phyloP scores from a whole-genome alignment of 2,329 filamentous ascomycete genomes.

The Pseudomassariella vexata region DNA sequence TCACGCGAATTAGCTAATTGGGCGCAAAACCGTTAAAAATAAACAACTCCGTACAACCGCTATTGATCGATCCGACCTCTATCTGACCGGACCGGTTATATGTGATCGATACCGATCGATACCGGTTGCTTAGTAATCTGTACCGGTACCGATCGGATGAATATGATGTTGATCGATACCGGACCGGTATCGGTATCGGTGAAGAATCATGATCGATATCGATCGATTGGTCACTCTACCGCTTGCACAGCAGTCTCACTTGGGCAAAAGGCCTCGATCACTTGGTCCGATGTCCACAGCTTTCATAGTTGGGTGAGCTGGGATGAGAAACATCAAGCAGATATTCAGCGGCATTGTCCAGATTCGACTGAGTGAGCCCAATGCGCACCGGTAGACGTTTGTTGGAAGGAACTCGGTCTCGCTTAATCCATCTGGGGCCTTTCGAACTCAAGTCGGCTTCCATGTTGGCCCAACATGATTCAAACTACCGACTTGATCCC shows the following conservation, averaged over 20 bases:
- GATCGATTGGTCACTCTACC: too few species aligned
- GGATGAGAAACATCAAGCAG: constrained; percentile 8
- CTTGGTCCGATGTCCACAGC: constrained; percentile 7
- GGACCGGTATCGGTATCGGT: too few species aligned
- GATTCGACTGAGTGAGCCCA: constrained; percentile 6
- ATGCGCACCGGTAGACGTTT: constrained; percentile 4
- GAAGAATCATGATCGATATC: too few species aligned
- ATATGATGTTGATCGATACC: too few species aligned
- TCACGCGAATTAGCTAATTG: too few species aligned
- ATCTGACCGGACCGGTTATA: too few species aligned
- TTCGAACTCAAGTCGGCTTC: neutral
- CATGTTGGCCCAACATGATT: neutral
- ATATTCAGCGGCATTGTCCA: constrained; percentile 6
- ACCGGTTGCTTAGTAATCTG: too few species aligned
- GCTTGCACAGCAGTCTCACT: constrained; percentile 16
- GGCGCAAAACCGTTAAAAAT: too few species aligned
- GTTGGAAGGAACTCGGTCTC: constrained; percentile 1
- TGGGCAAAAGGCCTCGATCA: constrained; percentile 9
- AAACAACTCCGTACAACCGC: too few species aligned
- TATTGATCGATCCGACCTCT: too few species aligned
- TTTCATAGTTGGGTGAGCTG: constrained; percentile 6
- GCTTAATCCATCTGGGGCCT: constrained; percentile 4
- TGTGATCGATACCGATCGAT: too few species aligned
- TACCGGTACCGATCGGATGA: too few species aligned
- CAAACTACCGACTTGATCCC: neutral